Evolutionary conservation across 2,329 filamentous ascomycete species (phyloP).

Genomic region (Exophiala sp.): DNA sequence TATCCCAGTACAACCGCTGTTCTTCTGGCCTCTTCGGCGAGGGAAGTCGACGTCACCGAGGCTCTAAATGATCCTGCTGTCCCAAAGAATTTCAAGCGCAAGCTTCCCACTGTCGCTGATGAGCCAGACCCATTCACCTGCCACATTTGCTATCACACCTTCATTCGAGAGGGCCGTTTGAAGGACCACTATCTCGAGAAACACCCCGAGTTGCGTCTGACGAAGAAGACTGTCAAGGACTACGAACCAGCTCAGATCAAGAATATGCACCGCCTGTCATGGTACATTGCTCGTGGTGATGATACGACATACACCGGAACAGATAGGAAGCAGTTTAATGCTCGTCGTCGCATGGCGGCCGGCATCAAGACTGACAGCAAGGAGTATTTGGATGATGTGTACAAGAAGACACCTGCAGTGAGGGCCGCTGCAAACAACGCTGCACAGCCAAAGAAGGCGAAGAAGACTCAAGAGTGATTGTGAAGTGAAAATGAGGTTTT

Average conservation of each 20-base stretch:
- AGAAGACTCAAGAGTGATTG: not conserved
- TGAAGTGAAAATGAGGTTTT: too few species aligned
- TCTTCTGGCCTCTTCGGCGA: too few species aligned
- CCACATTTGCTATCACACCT: constrained; percentile 8
- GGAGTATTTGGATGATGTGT: constrained; percentile 9
- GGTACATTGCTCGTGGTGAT: constrained; percentile 1
- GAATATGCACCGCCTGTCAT: constrained; percentile 1
- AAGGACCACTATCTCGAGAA: not conserved
- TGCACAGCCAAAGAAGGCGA: not conserved
- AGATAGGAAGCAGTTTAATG: constrained; percentile 15
- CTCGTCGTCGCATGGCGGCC: constrained; percentile 6
- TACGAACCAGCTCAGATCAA: not conserved
- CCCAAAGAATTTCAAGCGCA: not conserved
- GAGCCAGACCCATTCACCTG: constrained; percentile 5
- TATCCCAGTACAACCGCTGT: too few species aligned
- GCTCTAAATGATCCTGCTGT: not conserved
- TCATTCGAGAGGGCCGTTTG: not conserved
- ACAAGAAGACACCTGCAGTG: constrained; percentile 2
- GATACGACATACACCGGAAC: constrained; percentile 17
- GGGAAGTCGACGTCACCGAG: not conserved
- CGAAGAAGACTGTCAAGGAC: constrained; percentile 5
- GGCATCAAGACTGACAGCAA: constrained; percentile 8
- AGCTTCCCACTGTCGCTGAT: constrained; percentile 3
- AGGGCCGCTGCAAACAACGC: not conserved
- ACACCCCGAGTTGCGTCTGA: constrained; percentile 1